These are phyloP conservation scores for Pseudomonodictys pantanalensis DNA, from an alignment of 495 filamentous ascomycete genomes.

Conservation along the genomic window DNA sequence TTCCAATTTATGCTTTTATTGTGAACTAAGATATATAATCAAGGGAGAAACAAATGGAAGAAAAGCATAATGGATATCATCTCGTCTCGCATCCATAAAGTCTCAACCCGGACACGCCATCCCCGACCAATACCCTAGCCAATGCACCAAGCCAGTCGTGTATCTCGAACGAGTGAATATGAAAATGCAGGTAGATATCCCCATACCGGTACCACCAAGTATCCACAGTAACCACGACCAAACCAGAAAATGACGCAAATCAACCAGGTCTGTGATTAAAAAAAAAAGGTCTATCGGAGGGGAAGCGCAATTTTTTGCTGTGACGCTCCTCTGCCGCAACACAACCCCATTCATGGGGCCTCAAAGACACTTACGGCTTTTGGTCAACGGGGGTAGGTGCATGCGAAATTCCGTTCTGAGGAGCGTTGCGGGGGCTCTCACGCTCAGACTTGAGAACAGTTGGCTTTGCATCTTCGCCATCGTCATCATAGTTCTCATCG, in stretches of 20 bases:
- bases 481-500: conserved; percentile 94
- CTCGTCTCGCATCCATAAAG: too few relatives aligned
- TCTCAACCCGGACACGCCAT: conserved; percentile 3
- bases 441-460: conserved; percentile 49
- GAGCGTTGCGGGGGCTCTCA: conserved; percentile 43
- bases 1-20: background rate
- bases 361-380: conserved; percentile 12
- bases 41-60: too few relatives aligned
- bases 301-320: too few relatives aligned
- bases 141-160: background rate
- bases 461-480: conserved; percentile 77
- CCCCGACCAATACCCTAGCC: background rate
- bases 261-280: too few relatives aligned
- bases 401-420: conserved; percentile 31
- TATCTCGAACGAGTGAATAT: too few relatives aligned
- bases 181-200: too few relatives aligned
- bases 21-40: conserved; percentile 3
- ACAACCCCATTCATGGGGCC: background rate
- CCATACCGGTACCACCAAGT: too few relatives aligned
- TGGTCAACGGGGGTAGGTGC: conserved; percentile 36
- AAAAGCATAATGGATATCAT: too few relatives aligned
- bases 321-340: too few relatives aligned
- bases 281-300: too few relatives aligned
- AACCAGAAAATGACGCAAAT: too few relatives aligned
- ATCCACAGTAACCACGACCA: too few relatives aligned